phyloP scores from a whole-genome alignment of 1,284 basidiomycete genomes.

The Rhodotorula sp. region DNA sequence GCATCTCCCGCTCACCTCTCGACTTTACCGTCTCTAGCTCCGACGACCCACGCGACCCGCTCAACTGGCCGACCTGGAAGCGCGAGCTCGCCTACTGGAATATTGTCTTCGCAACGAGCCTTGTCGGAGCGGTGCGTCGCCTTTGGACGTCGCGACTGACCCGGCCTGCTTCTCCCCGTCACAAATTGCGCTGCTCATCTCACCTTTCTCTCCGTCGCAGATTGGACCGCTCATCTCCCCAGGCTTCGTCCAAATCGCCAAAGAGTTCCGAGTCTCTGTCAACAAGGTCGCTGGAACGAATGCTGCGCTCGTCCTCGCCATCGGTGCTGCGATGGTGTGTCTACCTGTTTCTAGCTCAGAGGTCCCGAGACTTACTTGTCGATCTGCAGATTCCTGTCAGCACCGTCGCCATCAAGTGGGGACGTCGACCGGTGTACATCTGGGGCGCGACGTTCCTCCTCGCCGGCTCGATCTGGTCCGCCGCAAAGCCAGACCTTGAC shows the following conservation, averaged over 20 bases:
- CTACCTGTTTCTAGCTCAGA: constrained; percentile 32
- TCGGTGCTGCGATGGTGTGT: constrained; percentile 47
- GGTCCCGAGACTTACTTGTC: constrained; percentile 53
- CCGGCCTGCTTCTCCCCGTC: too few species aligned
- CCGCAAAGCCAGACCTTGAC: constrained; percentile 8
- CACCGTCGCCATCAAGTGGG: constrained; percentile 54
- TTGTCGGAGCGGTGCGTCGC: constrained; percentile 1
- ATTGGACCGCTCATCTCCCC: constrained; percentile 54
- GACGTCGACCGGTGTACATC: constrained; percentile 55
- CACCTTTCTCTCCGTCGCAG: constrained; percentile 45
- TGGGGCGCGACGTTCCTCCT: constrained; percentile 13
- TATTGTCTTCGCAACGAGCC: not conserved
- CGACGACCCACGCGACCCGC: constrained; percentile 6
- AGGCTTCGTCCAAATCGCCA: constrained; percentile 52
- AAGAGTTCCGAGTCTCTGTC: not conserved
- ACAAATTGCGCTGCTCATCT: constrained; percentile 48
- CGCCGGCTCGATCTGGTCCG: constrained; percentile 5
- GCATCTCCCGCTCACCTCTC: not conserved
- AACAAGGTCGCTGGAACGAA: constrained; percentile 1
- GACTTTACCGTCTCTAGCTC: not conserved
- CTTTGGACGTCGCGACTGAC: too few species aligned
- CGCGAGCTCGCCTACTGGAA: constrained; percentile 53
- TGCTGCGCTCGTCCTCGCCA: not conserved
- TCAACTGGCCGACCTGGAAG: constrained; percentile 19
- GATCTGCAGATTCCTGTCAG: constrained; percentile 52